Evolutionary conservation across 2,329 filamentous ascomycete species (phyloP), one percentile per base, ranked within the genome.

Genomic region (Colletotrichum sp.): DNA sequence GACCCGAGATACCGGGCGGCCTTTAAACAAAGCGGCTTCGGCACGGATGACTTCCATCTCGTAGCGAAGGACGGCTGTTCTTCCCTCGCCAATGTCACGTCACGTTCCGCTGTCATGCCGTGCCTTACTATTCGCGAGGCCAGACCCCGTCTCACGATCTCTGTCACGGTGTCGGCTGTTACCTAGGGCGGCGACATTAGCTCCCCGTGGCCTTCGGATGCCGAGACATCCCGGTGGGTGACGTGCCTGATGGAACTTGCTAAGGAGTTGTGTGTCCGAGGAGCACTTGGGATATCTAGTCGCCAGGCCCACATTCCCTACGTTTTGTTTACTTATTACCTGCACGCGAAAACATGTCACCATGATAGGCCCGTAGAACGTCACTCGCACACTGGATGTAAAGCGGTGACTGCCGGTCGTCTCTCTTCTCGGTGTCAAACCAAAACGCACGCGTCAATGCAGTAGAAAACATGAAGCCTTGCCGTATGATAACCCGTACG

Each of bases 401-500:
- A 56, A 25, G 64, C 55, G 34, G 58, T 58, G 62, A 30, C 34
- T 70, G 25, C 66, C 71, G 8, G 64, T 64, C 58, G 55, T 75
- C 73, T 71, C 70, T 77, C 70, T 77, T 77, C 58, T 70, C 66
- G 64, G 34, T 55, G 27, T 62, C 60, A 71, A 60, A 61, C 67
- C 66, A 36, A 52, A 60, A 70, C 75, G 68, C 65, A 73, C 71
- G 62, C 66, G 43, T 60, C 61, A 79, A 84, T 83, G 84, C 81
- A 82, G 30, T 75, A 75, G 64, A 73, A 68, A 85, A 82, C 81
- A 82, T 81, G 82, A 84, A 84, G 80, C 79, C 83, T 82, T 83
- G 80, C 80, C 82, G 81, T 82, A 81, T 80, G 79, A 82, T 52
- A 82, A 83, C 81, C 84, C 83, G 81, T 79, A 80, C 61, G 58